Base-by-base conservation (phyloP, 805 yeast species). In the Candida alai region DNA sequence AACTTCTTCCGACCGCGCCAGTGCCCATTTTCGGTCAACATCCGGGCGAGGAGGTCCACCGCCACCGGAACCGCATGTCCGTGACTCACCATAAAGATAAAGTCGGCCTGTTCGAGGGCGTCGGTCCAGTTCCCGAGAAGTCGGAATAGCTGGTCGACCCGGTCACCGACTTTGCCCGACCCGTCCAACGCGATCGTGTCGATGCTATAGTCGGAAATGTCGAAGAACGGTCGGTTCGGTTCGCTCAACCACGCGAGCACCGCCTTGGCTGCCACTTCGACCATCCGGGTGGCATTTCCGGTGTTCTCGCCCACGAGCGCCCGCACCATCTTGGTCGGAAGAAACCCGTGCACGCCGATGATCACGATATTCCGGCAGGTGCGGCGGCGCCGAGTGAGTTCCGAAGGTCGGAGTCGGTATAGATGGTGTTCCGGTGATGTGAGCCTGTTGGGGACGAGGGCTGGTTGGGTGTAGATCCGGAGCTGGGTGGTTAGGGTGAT, bases 171-270 rank as follows among this genome's bases (percentile, higher is more conserved):
- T 18, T 47, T 51, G 4, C 71, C 71, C 6, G 23, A 24, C 1
- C 73, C 70, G 32, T 66, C 73, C 7, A 66, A 46, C 5, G 69
- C 61, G 22, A 66, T 62, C 0, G 66, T 54, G 25, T 58, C 55
- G 8, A 65, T 55, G 10, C 55, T 56, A 34, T 36, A 34, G 13
- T 41, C 37, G 27, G 43, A 44, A 31, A 42, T 22, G 28, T 42
- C 33, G 11, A 25, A 19, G 7, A 43, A 40, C 5, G 41, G 29
- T 13, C 36, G 22, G n/a, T 19, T 8, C 25, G 32, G 30, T 17
- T 36, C 36, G 11, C 36, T 32, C 5, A 44, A 35, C 68, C 69
- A 64, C n/a, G 38, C 31, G 14, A 48, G 44, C 2, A 64, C 42
- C 3, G 62, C 57, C 19, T 42, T 44, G 9, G 56, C 47, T 5